These are phyloP conservation scores for Aspergillus quadrilineatus DNA, from an alignment of 2,329 filamentous ascomycete genomes.

Conservation along the genomic window DNA sequence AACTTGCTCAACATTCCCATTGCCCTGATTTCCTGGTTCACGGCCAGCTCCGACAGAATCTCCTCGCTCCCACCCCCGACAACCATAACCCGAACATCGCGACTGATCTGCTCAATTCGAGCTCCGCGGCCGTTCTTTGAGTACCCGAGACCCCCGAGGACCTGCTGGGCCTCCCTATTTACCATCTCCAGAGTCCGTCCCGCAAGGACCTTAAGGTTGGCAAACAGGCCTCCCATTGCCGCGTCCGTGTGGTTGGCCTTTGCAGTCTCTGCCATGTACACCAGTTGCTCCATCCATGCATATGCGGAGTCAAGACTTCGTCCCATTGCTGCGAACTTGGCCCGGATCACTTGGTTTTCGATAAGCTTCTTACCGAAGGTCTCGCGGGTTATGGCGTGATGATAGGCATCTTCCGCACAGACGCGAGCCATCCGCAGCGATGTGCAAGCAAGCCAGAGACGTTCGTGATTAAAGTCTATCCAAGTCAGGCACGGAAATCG, in stretches of 20 bases:
- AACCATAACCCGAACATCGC: conserved; percentile 55
- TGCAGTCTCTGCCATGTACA: conserved; percentile 43
- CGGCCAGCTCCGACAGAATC: conserved; percentile 53
- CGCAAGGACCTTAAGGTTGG: conserved; percentile 48
- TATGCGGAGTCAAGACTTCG: conserved; percentile 57
- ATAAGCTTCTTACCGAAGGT: conserved; percentile 60
- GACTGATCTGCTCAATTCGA: conserved; percentile 54
- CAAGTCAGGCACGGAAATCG: not conserved
- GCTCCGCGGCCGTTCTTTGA: conserved; percentile 50
- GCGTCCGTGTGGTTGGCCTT: conserved; percentile 19
- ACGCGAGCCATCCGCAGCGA: conserved; percentile 59
- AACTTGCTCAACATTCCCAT: conserved; percentile 26
- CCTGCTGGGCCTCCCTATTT: conserved; percentile 55
- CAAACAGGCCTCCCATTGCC: conserved; percentile 24
- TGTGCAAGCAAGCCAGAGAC: conserved; percentile 57
- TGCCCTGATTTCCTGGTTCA: conserved; percentile 47
- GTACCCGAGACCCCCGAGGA: conserved; percentile 56
- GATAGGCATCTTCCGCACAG: conserved; percentile 54
- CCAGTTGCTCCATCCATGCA: conserved; percentile 60
- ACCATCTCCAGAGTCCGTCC: conserved; percentile 52
- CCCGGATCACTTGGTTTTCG: conserved; percentile 56
- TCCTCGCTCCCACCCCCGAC: conserved; percentile 58
- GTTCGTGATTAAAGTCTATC: conserved; percentile 57
- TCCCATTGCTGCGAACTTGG: conserved; percentile 56
- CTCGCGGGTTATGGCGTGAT: conserved; percentile 53